Evolutionary conservation across 805 yeast genomes (phyloP).

Genomic region (Kodamaea hsintzibuensis): DNA sequence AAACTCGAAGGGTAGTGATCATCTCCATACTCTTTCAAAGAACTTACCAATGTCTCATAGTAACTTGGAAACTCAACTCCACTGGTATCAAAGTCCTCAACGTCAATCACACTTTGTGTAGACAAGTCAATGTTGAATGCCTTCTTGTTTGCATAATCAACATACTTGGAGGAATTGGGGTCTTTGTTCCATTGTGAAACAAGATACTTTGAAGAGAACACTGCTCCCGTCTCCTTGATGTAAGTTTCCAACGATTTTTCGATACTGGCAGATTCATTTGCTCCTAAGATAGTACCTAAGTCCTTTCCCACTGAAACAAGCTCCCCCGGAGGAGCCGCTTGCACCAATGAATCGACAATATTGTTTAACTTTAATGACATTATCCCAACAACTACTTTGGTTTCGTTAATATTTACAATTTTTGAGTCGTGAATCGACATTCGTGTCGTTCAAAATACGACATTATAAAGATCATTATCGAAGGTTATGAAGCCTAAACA

Average conservation of each 20-base stretch:
- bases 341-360: conserved; percentile 32
- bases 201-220: conserved; percentile 31
- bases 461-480: too few relatives aligned
- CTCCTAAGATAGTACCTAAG: conserved; percentile 24
- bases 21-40: conserved; percentile 51
- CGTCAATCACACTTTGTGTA: conserved; percentile 48
- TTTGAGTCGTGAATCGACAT: background rate
- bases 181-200: conserved; percentile 37
- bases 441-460: background rate
- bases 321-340: conserved; percentile 43
- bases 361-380: conserved; percentile 27
- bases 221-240: conserved; percentile 29
- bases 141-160: conserved; percentile 51
- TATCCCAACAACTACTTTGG: background rate
- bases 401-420: background rate
- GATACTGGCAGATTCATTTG: conserved; percentile 20
- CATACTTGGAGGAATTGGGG: conserved; percentile 41
- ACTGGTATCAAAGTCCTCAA: conserved; percentile 42
- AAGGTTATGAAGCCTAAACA: background rate
- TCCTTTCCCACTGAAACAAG: conserved; percentile 27
- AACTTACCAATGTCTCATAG: conserved; percentile 28
- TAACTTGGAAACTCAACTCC: conserved; percentile 25
- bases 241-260: conserved; percentile 30
- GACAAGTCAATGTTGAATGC: conserved; percentile 62
- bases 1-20: conserved; percentile 66